These are phyloP conservation scores for Penicillium sp. DNA, from an alignment of 2,329 filamentous ascomycete species.

Conservation along the genomic window DNA sequence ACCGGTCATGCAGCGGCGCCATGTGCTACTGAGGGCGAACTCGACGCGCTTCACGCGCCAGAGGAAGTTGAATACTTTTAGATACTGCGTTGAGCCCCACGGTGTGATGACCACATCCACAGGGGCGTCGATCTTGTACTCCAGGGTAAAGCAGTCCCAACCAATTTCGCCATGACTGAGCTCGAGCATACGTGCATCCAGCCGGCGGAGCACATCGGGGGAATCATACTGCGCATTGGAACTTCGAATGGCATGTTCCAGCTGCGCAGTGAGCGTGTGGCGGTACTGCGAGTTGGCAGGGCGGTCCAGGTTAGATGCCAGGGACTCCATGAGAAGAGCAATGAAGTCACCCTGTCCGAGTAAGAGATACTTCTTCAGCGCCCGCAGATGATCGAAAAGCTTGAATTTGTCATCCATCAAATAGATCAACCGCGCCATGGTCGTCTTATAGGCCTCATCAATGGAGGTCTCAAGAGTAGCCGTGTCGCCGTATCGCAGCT, in stretches of 20 bases:
- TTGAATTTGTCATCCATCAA: conserved; percentile 96
- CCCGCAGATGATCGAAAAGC: conserved; percentile 86
- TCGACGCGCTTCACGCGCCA: conserved; percentile 98
- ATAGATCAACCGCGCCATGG: conserved; percentile 90
- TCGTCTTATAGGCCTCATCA: conserved; percentile 95
- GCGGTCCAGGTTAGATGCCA: conserved; percentile 87
- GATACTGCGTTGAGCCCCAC: conserved; percentile 92
- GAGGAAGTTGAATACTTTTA: conserved; percentile 98
- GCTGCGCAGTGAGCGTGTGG: conserved; percentile 93
- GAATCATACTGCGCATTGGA: conserved; percentile 97
- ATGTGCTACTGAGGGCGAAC: conserved; percentile 86
- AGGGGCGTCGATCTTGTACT: conserved; percentile 96
- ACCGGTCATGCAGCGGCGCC: conserved; percentile 95
- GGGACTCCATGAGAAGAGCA: conserved; percentile 91
- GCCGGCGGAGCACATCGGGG: conserved; percentile 82
- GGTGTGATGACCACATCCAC: conserved; percentile 97
- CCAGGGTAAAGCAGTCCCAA: conserved; percentile 98
- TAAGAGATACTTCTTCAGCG: conserved; percentile 91
- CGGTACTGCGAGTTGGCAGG: conserved; percentile 97
- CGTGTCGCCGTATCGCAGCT: conserved; percentile 89
- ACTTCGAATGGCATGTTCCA: conserved; percentile 94
- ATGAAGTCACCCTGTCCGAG: conserved; percentile 98
- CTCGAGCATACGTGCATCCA: conserved; percentile 98
- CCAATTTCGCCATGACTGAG: conserved; percentile 95
- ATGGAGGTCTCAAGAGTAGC: conserved; percentile 90